Base-by-base conservation (phyloP, 2,329 filamentous ascomycete genomes). In the Fusarium agapanthi region DNA sequence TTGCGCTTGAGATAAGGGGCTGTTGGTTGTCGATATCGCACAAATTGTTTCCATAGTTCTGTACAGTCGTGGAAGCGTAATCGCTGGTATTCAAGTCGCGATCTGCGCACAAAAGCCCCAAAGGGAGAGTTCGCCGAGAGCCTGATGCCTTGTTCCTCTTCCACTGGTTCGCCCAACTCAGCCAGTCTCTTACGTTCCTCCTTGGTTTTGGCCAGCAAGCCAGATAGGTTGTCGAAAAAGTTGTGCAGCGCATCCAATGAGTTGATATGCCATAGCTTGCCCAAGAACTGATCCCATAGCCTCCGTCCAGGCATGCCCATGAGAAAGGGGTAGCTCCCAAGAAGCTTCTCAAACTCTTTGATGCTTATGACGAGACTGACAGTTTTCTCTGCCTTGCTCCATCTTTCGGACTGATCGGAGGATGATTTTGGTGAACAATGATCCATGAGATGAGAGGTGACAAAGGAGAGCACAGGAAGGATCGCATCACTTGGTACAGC, bases 251-350 rank as follows among this genome's bases (percentile, higher is more conserved):
- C 89, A 82, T 98, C 90, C 16, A 97, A 88, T 26, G 92, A 95
- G 78, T 95, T 90, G 73, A 98, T 89, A 22, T 88, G 87, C 95
- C 96, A 98, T 30, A 98, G 84, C 71, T 91, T 92, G 61, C 89
- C 88, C 18, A 98, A 87, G 63, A 98, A 93, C 5, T 92, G 84
- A 78, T 98, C 95, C 90, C 95, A 96, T n/a, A 98, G 83, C n/a
- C 89, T 92, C 53, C 93, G 88, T 6, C 94, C 94, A 0, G 94
- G 92, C 63, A 94, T 83, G 41, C 87, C 86, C 75, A 85, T 84
- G 32, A 87, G 81, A 34, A 88, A 85, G 11, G 86, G 83, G 72
- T 88, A 86, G 34, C 85, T 82, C 26, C 80, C 79, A 22, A 91
- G 85, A n/a, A 90, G 81, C 61, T 83, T 84, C 79, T 91, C 89